These are phyloP conservation scores for Russula earlei DNA, from an alignment of 768 basidiomycete species.

Conservation along the genomic window DNA sequence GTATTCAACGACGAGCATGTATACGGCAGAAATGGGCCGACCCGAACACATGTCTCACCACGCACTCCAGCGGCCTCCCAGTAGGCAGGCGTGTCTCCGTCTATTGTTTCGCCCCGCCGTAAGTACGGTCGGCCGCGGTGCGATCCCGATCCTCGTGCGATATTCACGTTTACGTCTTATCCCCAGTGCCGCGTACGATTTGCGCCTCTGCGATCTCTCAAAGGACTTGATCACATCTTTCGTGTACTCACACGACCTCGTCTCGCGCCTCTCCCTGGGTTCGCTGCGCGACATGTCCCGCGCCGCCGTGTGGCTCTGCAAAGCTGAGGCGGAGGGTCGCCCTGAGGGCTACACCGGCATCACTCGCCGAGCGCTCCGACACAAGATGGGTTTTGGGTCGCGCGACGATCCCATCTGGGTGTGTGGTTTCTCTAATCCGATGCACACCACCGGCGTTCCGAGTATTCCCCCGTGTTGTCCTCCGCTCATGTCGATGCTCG, in stretches of 20 bases:
- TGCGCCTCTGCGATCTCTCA: constrained; percentile 48
- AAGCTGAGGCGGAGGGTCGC: constrained; percentile 42
- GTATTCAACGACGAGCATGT: not conserved
- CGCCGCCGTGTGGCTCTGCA: constrained; percentile 72
- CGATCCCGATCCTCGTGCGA: not conserved
- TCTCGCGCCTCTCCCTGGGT: constrained; percentile 69
- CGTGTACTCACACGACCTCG: constrained; percentile 75
- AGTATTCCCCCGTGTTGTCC: not conserved
- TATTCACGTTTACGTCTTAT: not conserved
- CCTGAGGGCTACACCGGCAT: constrained; percentile 34
- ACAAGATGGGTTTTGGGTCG: constrained; percentile 53
- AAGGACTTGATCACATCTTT: constrained; percentile 64
- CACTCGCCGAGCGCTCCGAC: constrained; percentile 41
- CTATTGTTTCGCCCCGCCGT: constrained; percentile 78
- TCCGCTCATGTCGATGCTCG: not conserved
- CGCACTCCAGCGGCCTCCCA: constrained; percentile 60
- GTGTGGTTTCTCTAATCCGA: not conserved
- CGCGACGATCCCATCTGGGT: constrained; percentile 36
- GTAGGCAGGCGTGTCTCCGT: constrained; percentile 55
- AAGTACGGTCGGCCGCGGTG: constrained; percentile 24
- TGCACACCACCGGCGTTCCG: not conserved
- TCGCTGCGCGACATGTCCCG: constrained; percentile 67
- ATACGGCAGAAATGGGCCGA: constrained; percentile 74
- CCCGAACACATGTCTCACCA: constrained; percentile 63
- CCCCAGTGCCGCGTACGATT: constrained; percentile 51